Evolutionary conservation across 2,329 filamentous ascomycete species (phyloP).

Genomic region (Arthrobotrys sphaeroides): DNA sequence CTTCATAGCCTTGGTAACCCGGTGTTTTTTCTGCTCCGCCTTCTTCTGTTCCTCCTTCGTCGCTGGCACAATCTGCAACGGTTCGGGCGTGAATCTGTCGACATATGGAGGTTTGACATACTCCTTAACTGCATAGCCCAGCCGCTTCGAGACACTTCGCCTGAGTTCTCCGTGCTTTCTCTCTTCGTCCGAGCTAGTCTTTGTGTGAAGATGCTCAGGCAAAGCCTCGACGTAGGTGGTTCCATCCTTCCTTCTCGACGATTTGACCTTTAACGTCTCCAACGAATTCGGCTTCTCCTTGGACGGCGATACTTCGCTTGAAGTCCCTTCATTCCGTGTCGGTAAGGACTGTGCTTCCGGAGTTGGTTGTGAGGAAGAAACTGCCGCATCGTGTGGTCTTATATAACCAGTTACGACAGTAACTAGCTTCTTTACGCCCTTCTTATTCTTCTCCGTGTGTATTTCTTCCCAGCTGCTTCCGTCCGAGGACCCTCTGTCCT

Average conservation of each 20-base stretch:
- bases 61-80: not conserved
- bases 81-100: conserved; percentile 49
- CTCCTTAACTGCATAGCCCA: conserved; percentile 38
- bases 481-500: conserved; percentile 21
- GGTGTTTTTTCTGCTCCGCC: conserved; percentile 18
- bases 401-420: conserved; percentile 46
- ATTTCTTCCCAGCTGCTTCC: conserved; percentile 26
- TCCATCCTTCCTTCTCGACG: conserved; percentile 27
- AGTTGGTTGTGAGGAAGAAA: not conserved
- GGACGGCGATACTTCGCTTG: conserved; percentile 5
- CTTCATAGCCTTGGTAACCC: conserved; percentile 29
- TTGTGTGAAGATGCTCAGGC: conserved; percentile 28
- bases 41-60: conserved; percentile 17
- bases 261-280: conserved; percentile 14
- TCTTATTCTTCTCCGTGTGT: conserved; percentile 30
- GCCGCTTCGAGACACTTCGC: conserved; percentile 34
- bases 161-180: conserved; percentile 3
- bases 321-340: not conserved
- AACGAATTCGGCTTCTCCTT: not conserved
- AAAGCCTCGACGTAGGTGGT: conserved; percentile 35
- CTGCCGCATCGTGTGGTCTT: conserved; percentile 16
- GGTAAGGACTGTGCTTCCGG: conserved; percentile 7
- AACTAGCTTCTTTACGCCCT: conserved; percentile 44
- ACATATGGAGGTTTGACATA: conserved; percentile 49
- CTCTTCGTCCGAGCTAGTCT: conserved; percentile 29